Evolutionary conservation across 2,329 filamentous ascomycete genomes (phyloP), one percentile per base, ranked within the genome.

Genomic region (Drechslera avenae): DNA sequence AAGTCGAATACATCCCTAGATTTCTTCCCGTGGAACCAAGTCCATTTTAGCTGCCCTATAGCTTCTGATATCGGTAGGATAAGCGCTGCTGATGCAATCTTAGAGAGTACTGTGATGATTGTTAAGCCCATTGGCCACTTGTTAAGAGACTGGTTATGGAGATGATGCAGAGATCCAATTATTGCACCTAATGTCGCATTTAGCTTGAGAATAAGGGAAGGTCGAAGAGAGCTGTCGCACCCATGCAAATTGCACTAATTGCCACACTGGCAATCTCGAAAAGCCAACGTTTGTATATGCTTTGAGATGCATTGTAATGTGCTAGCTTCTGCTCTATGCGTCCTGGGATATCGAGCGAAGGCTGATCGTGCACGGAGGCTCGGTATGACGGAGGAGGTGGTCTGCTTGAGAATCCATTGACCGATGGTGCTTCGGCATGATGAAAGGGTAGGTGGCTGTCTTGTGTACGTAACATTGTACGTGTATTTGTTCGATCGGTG

Each of bases 31-130:
- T 63, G 23, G 26, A 60, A 59, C 69, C 68, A 71, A 2, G 42
- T 58, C 68, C 69, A 72, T 31, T 72, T 72, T 8, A 70, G 39
- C 30, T 73, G 68, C 0, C 68, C 68, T 1, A 72, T 49, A 1
- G 66, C 66, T 37, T 72, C 66, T 0, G 64, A 61, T 10, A 58
- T 58, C 0, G 66, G 69, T 4, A 71, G 10, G 19, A 69, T 50
- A 0, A 69, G 51, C 1, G 67, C 59, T 14, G 56, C 67, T 1
- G 64, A 66, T 0, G 62, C 66, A 0, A 72, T 32, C 16, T 60
- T 68, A 0, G 64, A 62, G 0, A 71, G 49, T 0, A 67, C 33
- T 1, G 64, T 57, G 28, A 64, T 59, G 13, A 57, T 51, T 0
- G 56, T 63, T 1, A 65, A 46, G 6, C 48, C 63, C 19, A 71